Conservation (phyloP, 73 alveolate species). For the Paramecium caudatum region DNA sequence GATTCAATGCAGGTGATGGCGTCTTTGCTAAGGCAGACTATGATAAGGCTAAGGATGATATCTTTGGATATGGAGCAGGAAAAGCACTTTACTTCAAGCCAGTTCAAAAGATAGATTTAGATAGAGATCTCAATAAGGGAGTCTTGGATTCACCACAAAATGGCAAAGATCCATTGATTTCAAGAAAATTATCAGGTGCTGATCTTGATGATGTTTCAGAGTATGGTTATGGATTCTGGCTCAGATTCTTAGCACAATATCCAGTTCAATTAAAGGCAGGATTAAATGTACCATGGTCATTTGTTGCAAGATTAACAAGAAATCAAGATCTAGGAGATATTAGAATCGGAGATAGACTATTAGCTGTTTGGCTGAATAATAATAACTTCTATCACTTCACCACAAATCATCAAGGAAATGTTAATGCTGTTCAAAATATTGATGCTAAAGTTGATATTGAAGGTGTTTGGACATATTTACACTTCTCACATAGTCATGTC, state of each 20-base stretch:
- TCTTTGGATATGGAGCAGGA: constrained; percentile 51
- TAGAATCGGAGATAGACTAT: constrained; percentile 63
- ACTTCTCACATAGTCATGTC: constrained; percentile 4
- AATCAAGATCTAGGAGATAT: constrained; percentile 36
- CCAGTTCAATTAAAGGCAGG: constrained; percentile 24
- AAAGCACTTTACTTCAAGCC: constrained; percentile 10
- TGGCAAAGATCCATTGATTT: constrained; percentile 17
- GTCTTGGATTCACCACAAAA: constrained; percentile 38
- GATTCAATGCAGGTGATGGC: constrained; percentile 70
- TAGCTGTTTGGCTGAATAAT: constrained; percentile 45
- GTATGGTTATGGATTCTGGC: constrained; percentile 70
- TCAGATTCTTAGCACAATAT: constrained; percentile 43
- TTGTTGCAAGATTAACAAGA: constrained; percentile 42
- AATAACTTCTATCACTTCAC: constrained; percentile 40
- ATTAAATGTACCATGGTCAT: constrained; percentile 3
- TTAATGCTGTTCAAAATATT: constrained; percentile 26
- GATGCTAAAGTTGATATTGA: constrained; percentile 55
- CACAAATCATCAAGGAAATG: constrained; percentile 59
- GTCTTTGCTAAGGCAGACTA: constrained; percentile 32
- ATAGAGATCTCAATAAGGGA: not conserved
- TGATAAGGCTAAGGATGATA: constrained; percentile 37
- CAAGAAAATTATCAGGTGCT: not conserved
- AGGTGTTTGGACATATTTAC: constrained; percentile 69
- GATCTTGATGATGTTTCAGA: constrained; percentile 11
- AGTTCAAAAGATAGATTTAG: constrained; percentile 5